Percentiles rank a stretch among this genome's conserved stretches.
Conservation (phyloP, 2,329 filamentous ascomycete genomes). For the Exophiala lecanii-corni region DNA sequence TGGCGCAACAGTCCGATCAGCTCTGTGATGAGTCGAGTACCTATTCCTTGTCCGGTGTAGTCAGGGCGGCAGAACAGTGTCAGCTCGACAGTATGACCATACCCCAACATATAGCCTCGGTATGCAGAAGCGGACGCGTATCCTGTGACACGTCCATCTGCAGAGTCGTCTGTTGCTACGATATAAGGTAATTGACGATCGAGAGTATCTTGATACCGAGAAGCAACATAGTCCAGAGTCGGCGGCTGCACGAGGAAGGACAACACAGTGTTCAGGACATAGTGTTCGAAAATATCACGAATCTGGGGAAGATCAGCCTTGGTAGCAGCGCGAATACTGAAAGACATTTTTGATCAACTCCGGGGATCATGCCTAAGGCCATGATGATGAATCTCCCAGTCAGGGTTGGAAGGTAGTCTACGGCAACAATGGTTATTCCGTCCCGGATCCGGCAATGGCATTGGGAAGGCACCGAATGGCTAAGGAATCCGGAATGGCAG, state of each 20-base stretch:
- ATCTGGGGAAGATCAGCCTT: slow-evolving; percentile 34
- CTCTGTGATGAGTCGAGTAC: slow-evolving; percentile 30
- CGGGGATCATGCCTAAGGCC: too few relatives aligned
- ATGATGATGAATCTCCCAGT: too few relatives aligned
- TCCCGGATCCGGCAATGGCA: too few relatives aligned
- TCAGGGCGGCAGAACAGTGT: slow-evolving; percentile 37
- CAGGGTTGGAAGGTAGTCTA: too few relatives aligned
- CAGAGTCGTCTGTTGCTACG: slow-evolving; percentile 30
- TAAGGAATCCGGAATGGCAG: too few relatives aligned
- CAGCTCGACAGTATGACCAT: slow-evolving; percentile 39
- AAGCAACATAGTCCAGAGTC: slow-evolving; percentile 28
- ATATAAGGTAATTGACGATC: slow-evolving; percentile 34
- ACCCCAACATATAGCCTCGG: slow-evolving; percentile 33
- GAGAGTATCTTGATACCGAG: slow-evolving; percentile 27
- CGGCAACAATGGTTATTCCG: too few relatives aligned
- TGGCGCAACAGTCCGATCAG: slow-evolving; percentile 30
- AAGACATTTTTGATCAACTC: slow-evolving; percentile 17
- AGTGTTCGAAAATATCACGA: slow-evolving; percentile 34
- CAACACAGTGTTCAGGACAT: slow-evolving; percentile 36
- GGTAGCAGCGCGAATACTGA: slow-evolving; percentile 34
- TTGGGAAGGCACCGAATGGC: too few relatives aligned
- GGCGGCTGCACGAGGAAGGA: slow-evolving; percentile 33
- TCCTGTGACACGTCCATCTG: slow-evolving; percentile 28
- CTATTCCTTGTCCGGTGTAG: slow-evolving; percentile 31
- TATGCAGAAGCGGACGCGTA: slow-evolving; percentile 36